These are phyloP conservation scores for Pyrenochaeta sp. DNA, from an alignment of 2,329 filamentous ascomycete species.

Conservation along the genomic window DNA sequence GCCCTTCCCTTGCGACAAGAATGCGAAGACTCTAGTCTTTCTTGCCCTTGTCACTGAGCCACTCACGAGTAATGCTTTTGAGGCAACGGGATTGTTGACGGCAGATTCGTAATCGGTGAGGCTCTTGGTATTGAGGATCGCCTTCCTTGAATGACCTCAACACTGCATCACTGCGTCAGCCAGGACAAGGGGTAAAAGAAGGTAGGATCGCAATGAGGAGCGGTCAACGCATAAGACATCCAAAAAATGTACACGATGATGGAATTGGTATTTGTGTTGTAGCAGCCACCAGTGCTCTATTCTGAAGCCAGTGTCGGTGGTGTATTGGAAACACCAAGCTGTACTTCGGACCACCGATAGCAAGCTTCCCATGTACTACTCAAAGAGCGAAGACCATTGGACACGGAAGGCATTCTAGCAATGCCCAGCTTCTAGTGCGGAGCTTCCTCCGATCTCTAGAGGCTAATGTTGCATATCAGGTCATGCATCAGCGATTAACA, in stretches of 20 bases:
- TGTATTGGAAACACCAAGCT: conserved; percentile 9
- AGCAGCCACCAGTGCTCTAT: conserved; percentile 6
- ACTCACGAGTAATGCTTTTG: conserved; percentile 18
- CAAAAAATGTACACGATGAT: not conserved
- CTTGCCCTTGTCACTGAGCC: conserved; percentile 20
- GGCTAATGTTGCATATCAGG: conserved; percentile 17
- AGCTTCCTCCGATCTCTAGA: conserved; percentile 11
- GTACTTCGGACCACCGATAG: conserved; percentile 9
- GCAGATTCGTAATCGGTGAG: conserved; percentile 8
- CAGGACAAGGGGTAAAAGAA: not conserved
- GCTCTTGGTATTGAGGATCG: conserved; percentile 17
- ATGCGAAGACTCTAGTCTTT: conserved; percentile 16
- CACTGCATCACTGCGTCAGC: conserved; percentile 4
- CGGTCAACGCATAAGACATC: not conserved
- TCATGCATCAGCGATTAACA: not conserved
- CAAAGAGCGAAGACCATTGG: conserved; percentile 4
- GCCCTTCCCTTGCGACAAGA: conserved; percentile 29
- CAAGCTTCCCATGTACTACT: conserved; percentile 5
- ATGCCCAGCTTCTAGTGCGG: conserved; percentile 25
- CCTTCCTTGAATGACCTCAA: conserved; percentile 8
- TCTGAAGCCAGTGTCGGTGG: conserved; percentile 1
- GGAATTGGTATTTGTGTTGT: not conserved
- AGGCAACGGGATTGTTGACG: conserved; percentile 9
- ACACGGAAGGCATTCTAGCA: conserved; percentile 9
- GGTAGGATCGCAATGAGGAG: conserved; percentile 2